Evolutionary conservation across 2,329 filamentous ascomycete species (phyloP).

Genomic region (Tolypocladium amazonense): DNA sequence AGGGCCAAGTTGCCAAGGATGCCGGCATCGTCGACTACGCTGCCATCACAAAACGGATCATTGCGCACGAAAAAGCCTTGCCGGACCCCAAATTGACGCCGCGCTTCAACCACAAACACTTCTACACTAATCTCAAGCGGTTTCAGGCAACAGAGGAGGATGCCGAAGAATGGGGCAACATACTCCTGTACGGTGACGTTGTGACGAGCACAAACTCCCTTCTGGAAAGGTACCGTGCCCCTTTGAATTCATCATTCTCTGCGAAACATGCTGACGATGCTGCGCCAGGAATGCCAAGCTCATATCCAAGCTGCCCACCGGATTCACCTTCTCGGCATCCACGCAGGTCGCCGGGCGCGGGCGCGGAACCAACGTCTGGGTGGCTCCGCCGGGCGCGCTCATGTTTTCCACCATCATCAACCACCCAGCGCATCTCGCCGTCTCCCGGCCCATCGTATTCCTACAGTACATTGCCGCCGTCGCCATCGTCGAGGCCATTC

Average conservation of each 20-base stretch:
- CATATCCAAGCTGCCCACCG: constrained; percentile 64
- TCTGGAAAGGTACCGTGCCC: constrained; percentile 60
- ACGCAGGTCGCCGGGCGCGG: constrained; percentile 82
- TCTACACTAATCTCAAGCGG: constrained; percentile 58
- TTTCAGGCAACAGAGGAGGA: constrained; percentile 50
- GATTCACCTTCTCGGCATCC: constrained; percentile 81
- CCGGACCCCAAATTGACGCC: constrained; percentile 68
- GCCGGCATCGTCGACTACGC: constrained; percentile 66
- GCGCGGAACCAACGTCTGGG: constrained; percentile 87
- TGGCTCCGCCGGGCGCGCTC: constrained; percentile 75
- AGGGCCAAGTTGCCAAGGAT: constrained; percentile 15
- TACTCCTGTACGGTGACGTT: constrained; percentile 80
- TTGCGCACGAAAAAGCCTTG: constrained; percentile 57
- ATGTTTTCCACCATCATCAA: constrained; percentile 85
- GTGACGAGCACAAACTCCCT: constrained; percentile 91
- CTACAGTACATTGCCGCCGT: constrained; percentile 88
- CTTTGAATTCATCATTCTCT: not conserved
- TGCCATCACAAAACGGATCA: constrained; percentile 59
- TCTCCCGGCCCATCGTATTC: constrained; percentile 74
- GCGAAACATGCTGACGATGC: constrained; percentile 1
- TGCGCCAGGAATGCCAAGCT: constrained; percentile 59
- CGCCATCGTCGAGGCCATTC: constrained; percentile 75
- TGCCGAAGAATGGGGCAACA: constrained; percentile 60
- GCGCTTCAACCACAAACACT: constrained; percentile 74
- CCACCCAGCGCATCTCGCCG: constrained; percentile 64